Evolutionary conservation across 257 asterid genomes (phyloP).

Genomic region (Penstemon barbatus): DNA sequence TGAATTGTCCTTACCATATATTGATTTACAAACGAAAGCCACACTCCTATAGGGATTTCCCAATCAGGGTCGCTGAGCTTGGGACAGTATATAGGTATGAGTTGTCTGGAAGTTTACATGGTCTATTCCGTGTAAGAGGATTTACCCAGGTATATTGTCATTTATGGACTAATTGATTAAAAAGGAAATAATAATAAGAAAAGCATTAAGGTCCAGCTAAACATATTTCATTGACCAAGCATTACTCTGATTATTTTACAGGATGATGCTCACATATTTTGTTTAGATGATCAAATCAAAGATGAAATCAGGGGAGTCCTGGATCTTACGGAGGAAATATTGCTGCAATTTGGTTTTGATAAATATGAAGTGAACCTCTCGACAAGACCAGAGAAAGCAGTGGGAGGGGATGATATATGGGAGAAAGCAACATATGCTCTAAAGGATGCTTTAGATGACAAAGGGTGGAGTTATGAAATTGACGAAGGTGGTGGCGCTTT

Average conservation of each 20-base stretch:
- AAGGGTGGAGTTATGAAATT: conserved; percentile 83
- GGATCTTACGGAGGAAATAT: conserved; percentile 90
- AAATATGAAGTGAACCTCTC: conserved; percentile 94
- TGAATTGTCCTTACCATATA: conserved; percentile 99
- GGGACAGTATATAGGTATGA: conserved; percentile 97
- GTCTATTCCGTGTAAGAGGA: conserved; percentile 95
- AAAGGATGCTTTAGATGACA: conserved; percentile 82
- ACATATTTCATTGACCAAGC: neutral
- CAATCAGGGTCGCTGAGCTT: conserved; percentile 94
- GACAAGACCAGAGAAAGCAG: conserved; percentile 92
- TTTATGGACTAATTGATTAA: conserved; percentile 5
- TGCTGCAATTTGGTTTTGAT: conserved; percentile 84
- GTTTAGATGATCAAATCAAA: conserved; percentile 88
- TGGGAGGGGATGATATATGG: conserved; percentile 86
- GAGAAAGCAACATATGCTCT: conserved; percentile 82
- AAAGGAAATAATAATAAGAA: neutral
- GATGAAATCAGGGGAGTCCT: conserved; percentile 90
- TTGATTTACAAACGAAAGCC: conserved; percentile 72
- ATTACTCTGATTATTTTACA: conserved; percentile 38
- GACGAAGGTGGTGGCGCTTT: conserved; percentile 99
- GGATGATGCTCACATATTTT: conserved; percentile 98
- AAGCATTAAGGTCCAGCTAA: neutral
- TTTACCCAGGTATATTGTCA: conserved; percentile 74
- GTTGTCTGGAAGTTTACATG: conserved; percentile 96
- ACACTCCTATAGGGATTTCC: conserved; percentile 90